Conservation (phyloP, 1,284 basidiomycete genomes). For the Ustilago bromivora region DNA sequence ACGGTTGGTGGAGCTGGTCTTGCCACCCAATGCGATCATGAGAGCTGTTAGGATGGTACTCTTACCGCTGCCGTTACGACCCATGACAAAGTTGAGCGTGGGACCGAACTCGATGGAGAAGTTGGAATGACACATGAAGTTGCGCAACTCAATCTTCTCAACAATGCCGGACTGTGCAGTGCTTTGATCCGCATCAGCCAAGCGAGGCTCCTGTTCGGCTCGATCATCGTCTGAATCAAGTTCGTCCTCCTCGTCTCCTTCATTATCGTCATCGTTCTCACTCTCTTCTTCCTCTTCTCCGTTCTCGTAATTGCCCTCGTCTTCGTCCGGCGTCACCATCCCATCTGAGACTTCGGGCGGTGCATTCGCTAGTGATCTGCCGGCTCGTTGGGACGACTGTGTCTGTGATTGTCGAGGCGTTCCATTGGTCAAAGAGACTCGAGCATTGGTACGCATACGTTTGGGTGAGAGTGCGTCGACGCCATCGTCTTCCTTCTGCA, state of each 20-base stretch:
- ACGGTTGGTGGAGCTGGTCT: constrained; percentile 82
- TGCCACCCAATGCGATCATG: constrained; percentile 92
- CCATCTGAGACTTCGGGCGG: constrained; percentile 72
- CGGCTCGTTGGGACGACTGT: not conserved
- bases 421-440: not conserved
- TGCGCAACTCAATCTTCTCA: constrained; percentile 83
- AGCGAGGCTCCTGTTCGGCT: constrained; percentile 23
- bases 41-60: constrained; percentile 94
- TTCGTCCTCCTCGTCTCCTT: constrained; percentile 39
- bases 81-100: constrained; percentile 97
- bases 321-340: constrained; percentile 71
- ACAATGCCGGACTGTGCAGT: constrained; percentile 79
- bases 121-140: constrained; percentile 96
- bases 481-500: constrained; percentile 29
- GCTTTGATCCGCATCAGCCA: constrained; percentile 30
- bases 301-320: constrained; percentile 9
- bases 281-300: constrained; percentile 21
- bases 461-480: constrained; percentile 37
- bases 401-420: constrained; percentile 10
- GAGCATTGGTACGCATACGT: constrained; percentile 23
- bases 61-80: constrained; percentile 80
- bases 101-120: constrained; percentile 81
- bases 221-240: constrained; percentile 36
- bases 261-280: constrained; percentile 15
- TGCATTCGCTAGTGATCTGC: constrained; percentile 8